Evolutionary conservation across 768 basidiomycete genomes (phyloP).

Genomic region (Rhizopogon roseolus): DNA sequence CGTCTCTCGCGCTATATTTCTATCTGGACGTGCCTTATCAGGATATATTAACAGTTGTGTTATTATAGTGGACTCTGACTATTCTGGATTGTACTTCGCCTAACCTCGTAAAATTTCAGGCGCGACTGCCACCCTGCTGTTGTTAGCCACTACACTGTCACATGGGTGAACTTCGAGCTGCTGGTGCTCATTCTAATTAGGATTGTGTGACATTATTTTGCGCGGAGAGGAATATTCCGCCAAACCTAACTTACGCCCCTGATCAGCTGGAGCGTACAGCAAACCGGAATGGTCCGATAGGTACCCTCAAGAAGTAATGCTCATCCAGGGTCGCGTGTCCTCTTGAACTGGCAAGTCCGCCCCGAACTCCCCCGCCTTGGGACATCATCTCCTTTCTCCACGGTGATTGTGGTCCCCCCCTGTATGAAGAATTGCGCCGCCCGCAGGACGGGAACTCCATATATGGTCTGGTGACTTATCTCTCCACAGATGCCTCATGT

Average conservation of each 20-base stretch:
- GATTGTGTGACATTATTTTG: background rate
- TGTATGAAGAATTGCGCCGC: background rate
- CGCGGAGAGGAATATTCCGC: too few relatives aligned
- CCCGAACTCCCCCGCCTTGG: background rate
- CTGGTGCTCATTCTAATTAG: background rate
- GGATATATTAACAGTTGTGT: slow-evolving; percentile 4
- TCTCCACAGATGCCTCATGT: background rate
- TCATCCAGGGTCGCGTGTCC: background rate
- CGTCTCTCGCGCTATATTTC: slow-evolving; percentile 9
- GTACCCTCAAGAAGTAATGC: background rate
- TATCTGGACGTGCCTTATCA: background rate
- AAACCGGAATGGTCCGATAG: background rate
- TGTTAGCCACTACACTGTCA: background rate
- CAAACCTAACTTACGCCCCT: background rate
- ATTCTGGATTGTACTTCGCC: background rate
- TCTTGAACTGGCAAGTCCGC: background rate
- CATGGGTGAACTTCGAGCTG: background rate
- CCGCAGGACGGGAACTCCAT: background rate
- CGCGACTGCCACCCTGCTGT: background rate
- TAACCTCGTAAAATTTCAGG: background rate
- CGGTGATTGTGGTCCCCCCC: background rate
- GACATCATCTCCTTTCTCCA: background rate
- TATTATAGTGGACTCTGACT: background rate
- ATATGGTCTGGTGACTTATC: background rate
- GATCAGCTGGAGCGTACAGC: background rate